A percentile compares a stretch with the other conserved stretches of the same genome.
Conservation (phyloP, 2,329 filamentous ascomycete species). For the Grosmannia huntii region DNA sequence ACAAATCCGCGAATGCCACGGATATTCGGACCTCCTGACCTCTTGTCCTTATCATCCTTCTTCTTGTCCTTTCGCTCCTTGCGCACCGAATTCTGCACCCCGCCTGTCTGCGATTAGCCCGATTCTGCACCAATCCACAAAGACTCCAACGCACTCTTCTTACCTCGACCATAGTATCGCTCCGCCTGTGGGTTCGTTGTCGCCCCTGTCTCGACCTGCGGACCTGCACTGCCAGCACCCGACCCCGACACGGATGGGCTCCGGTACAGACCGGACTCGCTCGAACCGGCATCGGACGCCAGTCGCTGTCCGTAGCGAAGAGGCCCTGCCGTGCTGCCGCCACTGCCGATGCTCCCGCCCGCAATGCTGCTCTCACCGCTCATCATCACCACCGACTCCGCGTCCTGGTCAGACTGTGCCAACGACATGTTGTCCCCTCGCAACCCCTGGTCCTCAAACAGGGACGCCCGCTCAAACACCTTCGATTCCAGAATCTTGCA, state of each 20-base stretch:
- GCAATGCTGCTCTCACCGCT: constrained; percentile 19
- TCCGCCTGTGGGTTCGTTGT: constrained; percentile 24
- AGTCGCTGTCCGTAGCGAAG: constrained; percentile 22
- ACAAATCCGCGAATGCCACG: constrained; percentile 26
- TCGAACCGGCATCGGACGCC: constrained; percentile 29
- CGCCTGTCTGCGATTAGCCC: constrained; percentile 26
- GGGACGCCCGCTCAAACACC: constrained; percentile 5
- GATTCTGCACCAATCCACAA: background rate
- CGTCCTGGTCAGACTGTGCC: constrained; percentile 18
- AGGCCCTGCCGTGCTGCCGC: background rate
- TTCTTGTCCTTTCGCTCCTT: constrained; percentile 38
- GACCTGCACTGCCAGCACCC: constrained; percentile 2
- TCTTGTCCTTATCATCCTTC: constrained; percentile 32
- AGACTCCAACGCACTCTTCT: constrained; percentile 19
- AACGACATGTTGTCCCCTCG: background rate
- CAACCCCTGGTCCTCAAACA: constrained; percentile 8
- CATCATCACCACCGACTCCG: constrained; percentile 23
- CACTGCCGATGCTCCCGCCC: background rate
- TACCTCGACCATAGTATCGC: constrained; percentile 34
- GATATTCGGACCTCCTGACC: constrained; percentile 19
- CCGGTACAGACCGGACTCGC: constrained; percentile 19
- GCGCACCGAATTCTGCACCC: constrained; percentile 32
- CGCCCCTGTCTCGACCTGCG: constrained; percentile 15
- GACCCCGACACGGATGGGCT: constrained; percentile 22
- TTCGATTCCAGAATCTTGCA: constrained; percentile 36